Base-by-base conservation (phyloP, 2,329 filamentous ascomycete species). In the Tolypocladium tundrense region DNA sequence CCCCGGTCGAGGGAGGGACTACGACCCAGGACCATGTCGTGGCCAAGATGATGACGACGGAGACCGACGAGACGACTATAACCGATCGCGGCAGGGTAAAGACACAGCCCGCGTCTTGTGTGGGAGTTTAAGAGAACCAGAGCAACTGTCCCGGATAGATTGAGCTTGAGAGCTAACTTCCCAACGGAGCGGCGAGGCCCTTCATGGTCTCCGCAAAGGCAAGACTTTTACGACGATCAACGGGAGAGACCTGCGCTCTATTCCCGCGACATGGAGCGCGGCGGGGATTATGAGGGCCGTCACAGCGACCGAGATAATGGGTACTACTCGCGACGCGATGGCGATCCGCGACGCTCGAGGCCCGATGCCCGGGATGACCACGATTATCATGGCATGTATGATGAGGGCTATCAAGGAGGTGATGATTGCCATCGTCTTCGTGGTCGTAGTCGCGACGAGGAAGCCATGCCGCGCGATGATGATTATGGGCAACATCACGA, bases 11-110 rank as follows among this genome's bases (percentile, higher is more conserved):
- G 67, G 65, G 45, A 65, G 63, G 57, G 58, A 60, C 41, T 39
- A 52, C 57, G 59, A 63, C 43, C 51, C 57, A 21, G 58, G 35
- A 50, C 51, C 55, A 14, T 41, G 57, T 45, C 63, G 62, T 61
- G 53, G 57, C 57, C 58, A 59, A 59, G 65, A 68, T 58, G 65
- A 68, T 58, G 53, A 64, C 54, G 66, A 69, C 57, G 62, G 67
- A 60, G 62, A 65, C 61, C 63, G 61, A 67, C 68, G 72, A 66
- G 72, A 75, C 64, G 70, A 72, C 69, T 70, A 73, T 66, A 72
- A 73, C 67, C 76, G 71, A 71, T 72, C 74, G 73, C 73, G 76
- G 75, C 77, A 80, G 75, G 78, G 75, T 77, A 77, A 77, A 76
- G 68, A 68, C 68, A 69, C 63, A 68, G 66, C 70, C 70, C 68